Base-by-base conservation (phyloP, 345 rosid genomes). In the Eutrema yunnanense region DNA sequence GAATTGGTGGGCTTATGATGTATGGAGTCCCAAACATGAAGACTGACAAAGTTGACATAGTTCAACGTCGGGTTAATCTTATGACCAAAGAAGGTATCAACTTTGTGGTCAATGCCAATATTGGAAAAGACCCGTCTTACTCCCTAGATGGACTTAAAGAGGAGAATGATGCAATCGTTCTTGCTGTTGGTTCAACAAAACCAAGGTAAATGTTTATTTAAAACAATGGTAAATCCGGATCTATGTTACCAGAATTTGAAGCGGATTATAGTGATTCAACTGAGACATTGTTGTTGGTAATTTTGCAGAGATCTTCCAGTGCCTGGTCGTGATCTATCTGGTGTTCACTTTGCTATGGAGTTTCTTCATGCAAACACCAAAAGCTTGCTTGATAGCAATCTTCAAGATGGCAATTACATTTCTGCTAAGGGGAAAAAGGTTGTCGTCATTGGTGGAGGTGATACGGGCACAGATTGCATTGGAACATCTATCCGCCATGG, bases 1-100 rank as follows among this genome's bases (percentile, higher is more conserved):
- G 97, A 70, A 86, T 96, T 72, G 99, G 99, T 56, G 99, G 99
- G 61, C 96, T 96, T 37, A 96, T 96, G 99, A 92, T 96, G 99
- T 96, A 96, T 75, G 99, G 99, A 50, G 99, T 96, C 59, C 99
- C 99, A 37, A 96, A 96, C 88, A 96, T 96, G 99, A 96, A 96
- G 81, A 13, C 99, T 53, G 99, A 88, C 85, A 96, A 96, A 82
- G 66, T 90, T 34, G 91, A 86, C 81, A 81, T 96, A 10, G 95
- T 96, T 75, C 98, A 96, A 65, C 86, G 99, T 12, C 91, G 99
- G 54, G 98, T 92, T 68, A 76, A 88, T 79, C 92, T 96, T 60
- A 92, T 96, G 98, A 83, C 95, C 22, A 69, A 81, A 52, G 99
- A 96, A 82, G 99, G 98, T 47, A 78, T 92, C 59, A 76, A 84